These are phyloP conservation scores for Jamesozyma piceae DNA, from an alignment of 805 yeast species.

Conservation along the genomic window DNA sequence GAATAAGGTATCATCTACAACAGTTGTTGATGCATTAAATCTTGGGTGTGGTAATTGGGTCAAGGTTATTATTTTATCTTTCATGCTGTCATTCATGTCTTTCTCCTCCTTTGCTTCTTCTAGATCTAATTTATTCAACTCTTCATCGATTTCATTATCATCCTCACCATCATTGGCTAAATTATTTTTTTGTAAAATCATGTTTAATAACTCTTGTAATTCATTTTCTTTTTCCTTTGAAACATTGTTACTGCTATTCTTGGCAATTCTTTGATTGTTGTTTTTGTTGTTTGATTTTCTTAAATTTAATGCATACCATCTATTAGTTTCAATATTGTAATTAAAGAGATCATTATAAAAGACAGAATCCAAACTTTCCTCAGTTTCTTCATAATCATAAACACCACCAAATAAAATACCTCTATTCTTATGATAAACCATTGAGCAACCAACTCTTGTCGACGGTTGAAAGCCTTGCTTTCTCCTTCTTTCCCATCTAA, in stretches of 20 bases:
- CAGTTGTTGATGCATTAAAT: slow-evolving; percentile 78
- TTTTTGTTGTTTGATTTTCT: slow-evolving; percentile 10
- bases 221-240: slow-evolving; percentile 59
- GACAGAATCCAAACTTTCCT: slow-evolving; percentile 76
- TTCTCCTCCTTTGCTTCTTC: slow-evolving; percentile 30
- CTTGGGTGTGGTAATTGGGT: slow-evolving; percentile 75
- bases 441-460: slow-evolving; percentile 89
- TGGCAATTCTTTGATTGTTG: slow-evolving; percentile 36
- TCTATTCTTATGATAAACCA: slow-evolving; percentile 75
- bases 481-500: slow-evolving; percentile 82
- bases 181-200: slow-evolving; percentile 64
- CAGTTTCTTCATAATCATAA: slow-evolving; percentile 89
- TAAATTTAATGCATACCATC: slow-evolving; percentile 64
- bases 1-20: slow-evolving; percentile 72
- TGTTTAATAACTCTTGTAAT: slow-evolving; percentile 70
- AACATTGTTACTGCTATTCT: slow-evolving; percentile 32
- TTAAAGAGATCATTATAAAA: slow-evolving; percentile 75
- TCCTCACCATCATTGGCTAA: slow-evolving; percentile 47
- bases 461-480: slow-evolving; percentile 87
- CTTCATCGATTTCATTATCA: slow-evolving; percentile 27
- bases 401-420: slow-evolving; percentile 95
- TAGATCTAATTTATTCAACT: slow-evolving; percentile 31
- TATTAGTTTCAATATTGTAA: slow-evolving; percentile 74
- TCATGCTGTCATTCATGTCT: slow-evolving; percentile 23
- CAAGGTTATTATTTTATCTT: slow-evolving; percentile 43